Evolutionary conservation across 2,329 filamentous ascomycete genomes (phyloP).

Genomic region (Stachybotrys chlorohalonatus): DNA sequence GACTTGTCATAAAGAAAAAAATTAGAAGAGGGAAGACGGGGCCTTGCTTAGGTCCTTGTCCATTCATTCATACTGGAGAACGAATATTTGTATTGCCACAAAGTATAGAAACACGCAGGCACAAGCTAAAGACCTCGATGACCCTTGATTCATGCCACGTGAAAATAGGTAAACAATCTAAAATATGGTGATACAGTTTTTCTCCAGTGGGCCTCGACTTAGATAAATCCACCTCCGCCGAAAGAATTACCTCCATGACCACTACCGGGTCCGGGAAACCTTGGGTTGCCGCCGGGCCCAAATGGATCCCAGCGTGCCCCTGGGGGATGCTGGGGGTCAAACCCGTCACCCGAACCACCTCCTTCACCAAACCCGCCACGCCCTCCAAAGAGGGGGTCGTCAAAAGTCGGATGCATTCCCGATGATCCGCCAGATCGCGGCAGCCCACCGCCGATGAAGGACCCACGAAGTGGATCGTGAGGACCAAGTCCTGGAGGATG

Average conservation of each 20-base stretch:
- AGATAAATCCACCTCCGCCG: conserved; percentile 25
- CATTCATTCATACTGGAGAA: too few relatives aligned
- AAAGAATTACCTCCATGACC: conserved; percentile 27
- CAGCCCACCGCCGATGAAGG: conserved; percentile 53
- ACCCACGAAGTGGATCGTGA: conserved; percentile 66
- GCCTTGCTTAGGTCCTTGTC: background rate
- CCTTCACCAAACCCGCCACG: conserved; percentile 31
- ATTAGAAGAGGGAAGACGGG: background rate
- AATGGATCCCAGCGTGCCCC: conserved; percentile 89
- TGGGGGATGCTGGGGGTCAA: conserved; percentile 67
- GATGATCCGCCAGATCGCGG: conserved; percentile 52
- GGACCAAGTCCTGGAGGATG: conserved; percentile 82
- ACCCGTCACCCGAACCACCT: conserved; percentile 8
- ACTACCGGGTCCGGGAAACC: conserved; percentile 6
- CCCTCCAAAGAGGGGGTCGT: conserved; percentile 70
- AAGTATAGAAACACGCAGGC: too few relatives aligned
- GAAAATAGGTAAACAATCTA: too few relatives aligned
- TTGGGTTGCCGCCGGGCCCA: conserved; percentile 52
- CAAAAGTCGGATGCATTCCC: conserved; percentile 95
- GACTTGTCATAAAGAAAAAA: background rate
- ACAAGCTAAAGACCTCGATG: too few relatives aligned
- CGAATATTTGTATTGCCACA: too few relatives aligned
- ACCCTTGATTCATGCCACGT: too few relatives aligned
- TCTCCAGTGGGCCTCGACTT: background rate
- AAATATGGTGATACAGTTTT: background rate